Percentiles rank a stretch among this genome's conserved stretches.
Conservation (phyloP, 1,139 yeast species). For the Geotrichum reessii region DNA sequence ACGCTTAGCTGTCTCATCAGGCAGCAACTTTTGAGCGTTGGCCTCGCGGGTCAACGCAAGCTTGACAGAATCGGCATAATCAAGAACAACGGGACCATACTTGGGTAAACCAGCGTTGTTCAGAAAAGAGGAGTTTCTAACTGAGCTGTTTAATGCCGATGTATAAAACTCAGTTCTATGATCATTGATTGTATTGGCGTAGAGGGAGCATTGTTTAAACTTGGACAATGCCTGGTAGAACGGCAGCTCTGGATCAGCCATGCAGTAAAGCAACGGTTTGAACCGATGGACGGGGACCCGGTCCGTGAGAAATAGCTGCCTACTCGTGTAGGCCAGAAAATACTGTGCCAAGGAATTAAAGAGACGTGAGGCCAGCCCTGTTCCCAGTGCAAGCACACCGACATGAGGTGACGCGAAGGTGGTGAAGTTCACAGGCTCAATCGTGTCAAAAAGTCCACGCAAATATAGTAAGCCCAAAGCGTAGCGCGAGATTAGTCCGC, state of each 20-base stretch:
- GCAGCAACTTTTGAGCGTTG: background rate
- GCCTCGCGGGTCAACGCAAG: slow-evolving; percentile 4
- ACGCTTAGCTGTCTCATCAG: background rate
- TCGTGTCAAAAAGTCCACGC: slow-evolving; percentile 47
- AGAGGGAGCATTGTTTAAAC: slow-evolving; percentile 52
- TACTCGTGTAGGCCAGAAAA: slow-evolving; percentile 63
- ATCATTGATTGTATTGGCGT: slow-evolving; percentile 74
- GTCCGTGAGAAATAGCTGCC: slow-evolving; percentile 65
- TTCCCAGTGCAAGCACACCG: slow-evolving; percentile 64
- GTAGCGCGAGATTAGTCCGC: slow-evolving; percentile 73
- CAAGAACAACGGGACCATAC: slow-evolving; percentile 47
- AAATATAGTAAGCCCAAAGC: slow-evolving; percentile 64
- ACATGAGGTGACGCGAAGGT: slow-evolving; percentile 82
- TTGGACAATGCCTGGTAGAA: slow-evolving; percentile 51
- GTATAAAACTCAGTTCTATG: slow-evolving; percentile 80
- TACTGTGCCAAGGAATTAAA: slow-evolving; percentile 60
- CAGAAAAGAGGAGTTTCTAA: slow-evolving; percentile 35
- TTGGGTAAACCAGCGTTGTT: slow-evolving; percentile 45
- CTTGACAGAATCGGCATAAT: slow-evolving; percentile 5
- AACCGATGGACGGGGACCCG: slow-evolving; percentile 23
- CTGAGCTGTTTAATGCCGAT: slow-evolving; percentile 69
- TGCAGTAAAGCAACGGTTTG: slow-evolving; percentile 53
- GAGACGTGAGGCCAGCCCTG: slow-evolving; percentile 40
- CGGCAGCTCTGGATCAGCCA: slow-evolving; percentile 58
- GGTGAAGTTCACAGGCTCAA: slow-evolving; percentile 44